phyloP scores from a whole-genome alignment of 225 moss, liverwort and hornwort genomes.

The Pseudoscleropodium purum region DNA sequence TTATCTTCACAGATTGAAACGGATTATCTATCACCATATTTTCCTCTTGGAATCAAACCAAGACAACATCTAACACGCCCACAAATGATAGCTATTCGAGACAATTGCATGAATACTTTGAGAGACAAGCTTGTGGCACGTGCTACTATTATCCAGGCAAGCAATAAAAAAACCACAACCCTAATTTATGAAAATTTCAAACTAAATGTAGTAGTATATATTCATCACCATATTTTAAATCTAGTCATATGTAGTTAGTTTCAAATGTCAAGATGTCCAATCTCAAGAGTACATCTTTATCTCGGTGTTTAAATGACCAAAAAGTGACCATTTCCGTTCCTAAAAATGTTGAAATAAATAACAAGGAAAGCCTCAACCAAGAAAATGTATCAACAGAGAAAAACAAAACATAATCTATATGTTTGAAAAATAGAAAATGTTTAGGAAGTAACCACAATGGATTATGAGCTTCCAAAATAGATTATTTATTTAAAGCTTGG shows the following conservation, averaged over 20 bases:
- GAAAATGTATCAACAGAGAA: not conserved
- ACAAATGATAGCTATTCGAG: constrained; percentile 58
- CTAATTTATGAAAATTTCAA: not conserved
- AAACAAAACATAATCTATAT: not conserved
- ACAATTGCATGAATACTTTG: constrained; percentile 50
- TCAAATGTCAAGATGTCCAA: not conserved
- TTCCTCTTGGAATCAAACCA: constrained; percentile 60
- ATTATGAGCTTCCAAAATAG: not conserved
- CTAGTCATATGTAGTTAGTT: not conserved
- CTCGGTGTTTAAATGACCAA: not conserved
- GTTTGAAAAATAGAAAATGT: no score
- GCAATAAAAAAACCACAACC: not conserved
- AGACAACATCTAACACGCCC: constrained; percentile 59
- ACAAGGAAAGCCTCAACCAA: not conserved
- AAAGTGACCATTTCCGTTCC: not conserved
- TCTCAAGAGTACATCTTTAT: not conserved
- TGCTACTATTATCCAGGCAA: constrained; percentile 61
- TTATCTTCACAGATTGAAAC: constrained; percentile 28
- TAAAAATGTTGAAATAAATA: not conserved
- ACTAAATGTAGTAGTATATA: not conserved
- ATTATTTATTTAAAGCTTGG: not conserved
- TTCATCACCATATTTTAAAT: not conserved
- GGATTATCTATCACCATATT: constrained; percentile 64
- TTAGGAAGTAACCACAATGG: not conserved
- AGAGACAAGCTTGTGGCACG: constrained; percentile 38